Conservation (phyloP, 805 yeast genomes). For the Myxozyma sirexii region DNA sequence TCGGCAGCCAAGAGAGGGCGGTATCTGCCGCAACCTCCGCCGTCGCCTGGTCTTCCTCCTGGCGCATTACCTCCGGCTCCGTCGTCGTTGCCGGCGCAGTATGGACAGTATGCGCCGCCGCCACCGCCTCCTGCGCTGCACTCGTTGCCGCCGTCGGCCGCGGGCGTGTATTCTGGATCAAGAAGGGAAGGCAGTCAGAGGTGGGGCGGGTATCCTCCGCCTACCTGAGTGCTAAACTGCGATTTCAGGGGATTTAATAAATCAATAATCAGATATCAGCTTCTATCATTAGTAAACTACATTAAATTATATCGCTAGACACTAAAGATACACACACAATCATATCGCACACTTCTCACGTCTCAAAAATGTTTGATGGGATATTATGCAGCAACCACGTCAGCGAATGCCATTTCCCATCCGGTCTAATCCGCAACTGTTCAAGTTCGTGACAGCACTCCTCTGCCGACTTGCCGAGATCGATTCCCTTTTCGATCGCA, state of each 20-base stretch:
- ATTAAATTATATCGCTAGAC: too few species aligned
- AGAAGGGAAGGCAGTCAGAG: background rate
- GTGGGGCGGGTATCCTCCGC: conserved; percentile 3
- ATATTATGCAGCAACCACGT: conserved; percentile 30
- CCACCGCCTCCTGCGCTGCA: background rate
- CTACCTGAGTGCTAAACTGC: background rate
- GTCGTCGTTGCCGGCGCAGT: background rate
- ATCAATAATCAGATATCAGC: too few species aligned
- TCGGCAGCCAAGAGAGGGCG: conserved; percentile 26
- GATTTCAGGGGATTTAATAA: background rate
- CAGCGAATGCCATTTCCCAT: conserved; percentile 25
- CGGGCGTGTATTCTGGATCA: background rate
- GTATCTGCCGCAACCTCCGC: conserved; percentile 6
- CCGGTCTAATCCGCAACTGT: conserved; percentile 19
- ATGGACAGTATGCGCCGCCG: conserved; percentile 5
- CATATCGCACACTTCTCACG: background rate
- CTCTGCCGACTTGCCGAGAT: conserved; percentile 23
- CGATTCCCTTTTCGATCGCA: conserved; percentile 27
- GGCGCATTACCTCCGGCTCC: background rate
- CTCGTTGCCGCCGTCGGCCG: background rate
- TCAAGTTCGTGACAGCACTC: conserved; percentile 31
- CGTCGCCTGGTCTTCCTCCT: background rate
- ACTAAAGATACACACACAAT: background rate
- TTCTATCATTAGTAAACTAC: too few species aligned
- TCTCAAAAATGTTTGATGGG: conserved; percentile 24